Evolutionary conservation across 2,329 filamentous ascomycete genomes (phyloP), one percentile per base, ranked within the genome.

Genomic region (Penicillium sp.): DNA sequence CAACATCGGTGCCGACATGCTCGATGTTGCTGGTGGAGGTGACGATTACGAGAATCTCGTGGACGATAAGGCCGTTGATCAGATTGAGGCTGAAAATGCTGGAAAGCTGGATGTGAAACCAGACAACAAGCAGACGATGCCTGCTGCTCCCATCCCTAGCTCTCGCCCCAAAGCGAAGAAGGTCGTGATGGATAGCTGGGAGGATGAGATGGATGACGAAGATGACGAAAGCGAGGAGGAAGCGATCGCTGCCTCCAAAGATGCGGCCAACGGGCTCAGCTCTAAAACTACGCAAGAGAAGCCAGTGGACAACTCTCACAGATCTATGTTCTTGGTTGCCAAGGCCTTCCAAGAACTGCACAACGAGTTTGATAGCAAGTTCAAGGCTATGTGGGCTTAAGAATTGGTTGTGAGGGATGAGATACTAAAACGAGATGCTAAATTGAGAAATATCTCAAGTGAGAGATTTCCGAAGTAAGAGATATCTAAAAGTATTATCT

Each of bases 291-390:
- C 57, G 36, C 51, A 39, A 38, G 33, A 45, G n/a, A 12, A 39
- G 15, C 38, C 47, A 4, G 39, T 57, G n/a, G 47, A 45, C 6
- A 31, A 57, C 17, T 35, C 49, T 23, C 48, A 36, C 13, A 50
- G 41, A 41, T 55, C 41, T 31, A 59, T 66, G 38, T 15, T 60
- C 31, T 38, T 58, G 55, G 67, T 73, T 36, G 63, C 68, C 31
- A 63, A 64, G 41, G 71, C 65, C 6, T 74, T 76, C 59, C 65
- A 51, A 29, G 59, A 63, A 55, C 63, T 76, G 19, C 62, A 67
- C 56, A 45, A 6, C 5, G 70, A 73, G 49, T 76, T 76, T 53
- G 64, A 75, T 49, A 53, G 38, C 33, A 75, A 75, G 45, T 76
- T 76, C 62, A 65, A 57, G 36, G 65, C 63, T 13, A 74, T 72